These are phyloP conservation scores for Furcasterigmium furcatum DNA, from an alignment of 2,329 filamentous ascomycete species.

Conservation along the genomic window DNA sequence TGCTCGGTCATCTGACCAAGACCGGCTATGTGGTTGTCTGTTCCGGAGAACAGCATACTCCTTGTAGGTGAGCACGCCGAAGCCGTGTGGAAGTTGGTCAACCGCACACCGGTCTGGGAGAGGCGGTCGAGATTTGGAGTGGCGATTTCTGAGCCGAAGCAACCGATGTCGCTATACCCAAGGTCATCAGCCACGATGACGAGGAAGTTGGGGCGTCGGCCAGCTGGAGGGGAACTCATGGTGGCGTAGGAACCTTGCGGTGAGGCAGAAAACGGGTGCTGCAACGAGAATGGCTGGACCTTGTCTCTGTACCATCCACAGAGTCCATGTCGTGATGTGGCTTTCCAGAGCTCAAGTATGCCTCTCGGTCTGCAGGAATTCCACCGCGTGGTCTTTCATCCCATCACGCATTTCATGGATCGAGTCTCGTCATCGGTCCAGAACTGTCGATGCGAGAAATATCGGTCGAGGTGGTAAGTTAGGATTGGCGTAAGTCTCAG, in stretches of 20 bases:
- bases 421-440: no score
- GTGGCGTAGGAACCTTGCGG: background rate
- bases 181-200: slow-evolving; percentile 30
- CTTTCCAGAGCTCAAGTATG: no score
- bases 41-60: slow-evolving; percentile 58
- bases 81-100: slow-evolving; percentile 57
- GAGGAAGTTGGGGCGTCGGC: slow-evolving; percentile 24
- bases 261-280: no score
- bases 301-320: no score
- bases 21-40: slow-evolving; percentile 51
- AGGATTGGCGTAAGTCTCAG: no score
- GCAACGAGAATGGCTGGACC: no score
- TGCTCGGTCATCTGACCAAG: slow-evolving; percentile 51
- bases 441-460: no score
- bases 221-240: slow-evolving; percentile 4
- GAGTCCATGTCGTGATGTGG: no score
- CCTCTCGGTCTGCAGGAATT: no score
- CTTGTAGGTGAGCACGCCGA: slow-evolving; percentile 56
- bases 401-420: no score
- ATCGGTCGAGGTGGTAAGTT: no score
- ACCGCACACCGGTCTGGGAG: slow-evolving; percentile 42
- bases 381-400: no score
- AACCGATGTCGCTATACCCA: slow-evolving; percentile 24
- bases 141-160: slow-evolving; percentile 26
- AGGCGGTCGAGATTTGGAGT: slow-evolving; percentile 32